Conservation (phyloP, 129 eudicot species). For the Tanacetum coccineum region DNA sequence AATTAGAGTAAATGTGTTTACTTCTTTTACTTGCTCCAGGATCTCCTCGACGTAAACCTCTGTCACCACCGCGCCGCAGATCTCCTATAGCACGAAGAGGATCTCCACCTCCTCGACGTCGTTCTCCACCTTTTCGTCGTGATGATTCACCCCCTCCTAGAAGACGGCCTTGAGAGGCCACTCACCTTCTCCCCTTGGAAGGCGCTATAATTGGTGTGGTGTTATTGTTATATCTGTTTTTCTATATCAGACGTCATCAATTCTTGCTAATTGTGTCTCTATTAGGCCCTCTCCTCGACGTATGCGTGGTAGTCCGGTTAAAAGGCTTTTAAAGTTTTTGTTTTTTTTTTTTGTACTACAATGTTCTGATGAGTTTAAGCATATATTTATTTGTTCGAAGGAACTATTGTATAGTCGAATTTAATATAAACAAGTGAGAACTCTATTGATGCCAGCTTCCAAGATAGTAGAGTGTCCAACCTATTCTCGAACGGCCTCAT, state of each 20-base stretch:
- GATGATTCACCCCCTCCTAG: slow-evolving; percentile 81
- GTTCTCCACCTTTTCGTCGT: slow-evolving; percentile 60
- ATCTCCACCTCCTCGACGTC: slow-evolving; percentile 88
- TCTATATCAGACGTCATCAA: too few species aligned
- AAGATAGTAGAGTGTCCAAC: slow-evolving; percentile 66
- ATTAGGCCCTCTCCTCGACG: too few species aligned
- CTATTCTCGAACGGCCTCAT: slow-evolving; percentile 57
- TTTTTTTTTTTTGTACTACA: too few species aligned
- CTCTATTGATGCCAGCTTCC: slow-evolving; percentile 29
- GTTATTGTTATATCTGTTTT: too few species aligned
- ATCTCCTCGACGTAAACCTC: slow-evolving; percentile 48
- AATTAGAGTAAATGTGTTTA: not conserved
- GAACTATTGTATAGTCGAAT: not conserved
- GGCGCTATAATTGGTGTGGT: slow-evolving; percentile 42
- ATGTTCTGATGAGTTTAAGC: not conserved
- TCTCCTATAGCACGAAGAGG: slow-evolving; percentile 55
- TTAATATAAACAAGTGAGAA: not conserved
- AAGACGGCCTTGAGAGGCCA: slow-evolving; percentile 79
- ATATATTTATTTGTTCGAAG: too few species aligned
- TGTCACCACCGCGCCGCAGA: slow-evolving; percentile 11
- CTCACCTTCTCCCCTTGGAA: slow-evolving; percentile 69
- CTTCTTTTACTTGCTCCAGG: slow-evolving; percentile 27
- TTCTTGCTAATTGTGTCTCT: not conserved
- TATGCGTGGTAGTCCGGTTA: too few species aligned
- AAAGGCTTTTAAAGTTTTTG: too few species aligned